Evolutionary conservation across 1,284 basidiomycete species (phyloP).

Genomic region (Cryptococcus sp.): DNA sequence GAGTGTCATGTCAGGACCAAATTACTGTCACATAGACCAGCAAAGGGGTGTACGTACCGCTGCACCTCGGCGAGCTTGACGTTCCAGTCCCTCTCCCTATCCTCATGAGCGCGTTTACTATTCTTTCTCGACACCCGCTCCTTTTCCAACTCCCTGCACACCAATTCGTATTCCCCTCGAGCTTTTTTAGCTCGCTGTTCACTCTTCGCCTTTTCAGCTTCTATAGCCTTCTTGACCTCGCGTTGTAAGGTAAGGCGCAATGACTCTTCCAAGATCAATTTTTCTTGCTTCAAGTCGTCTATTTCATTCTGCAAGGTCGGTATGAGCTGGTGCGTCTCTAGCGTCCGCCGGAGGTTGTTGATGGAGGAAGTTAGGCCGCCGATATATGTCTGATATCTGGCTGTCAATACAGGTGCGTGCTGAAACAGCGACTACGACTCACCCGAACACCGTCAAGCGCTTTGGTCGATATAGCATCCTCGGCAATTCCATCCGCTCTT

Average conservation of each 20-base stretch:
- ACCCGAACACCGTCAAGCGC: slow-evolving; percentile 36
- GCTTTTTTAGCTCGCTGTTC: slow-evolving; percentile 19
- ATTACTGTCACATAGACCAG: too few species aligned
- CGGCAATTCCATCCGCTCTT: slow-evolving; percentile 20
- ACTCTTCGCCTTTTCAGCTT: slow-evolving; percentile 12
- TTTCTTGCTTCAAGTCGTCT: background rate
- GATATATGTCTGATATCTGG: slow-evolving; percentile 25
- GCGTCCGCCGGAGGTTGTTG: slow-evolving; percentile 21
- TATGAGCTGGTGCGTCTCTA: slow-evolving; percentile 31
- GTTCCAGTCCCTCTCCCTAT: slow-evolving; percentile 24
- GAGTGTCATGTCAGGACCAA: background rate
- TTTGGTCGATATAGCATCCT: slow-evolving; percentile 27
- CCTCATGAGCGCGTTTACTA: slow-evolving; percentile 19
- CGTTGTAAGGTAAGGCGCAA: background rate
- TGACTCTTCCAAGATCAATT: background rate
- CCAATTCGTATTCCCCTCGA: slow-evolving; percentile 17
- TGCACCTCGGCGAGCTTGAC: slow-evolving; percentile 14
- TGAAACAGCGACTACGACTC: slow-evolving; percentile 4
- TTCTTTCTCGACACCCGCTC: slow-evolving; percentile 23
- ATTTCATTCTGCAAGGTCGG: slow-evolving; percentile 17
- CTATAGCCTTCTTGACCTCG: slow-evolving; percentile 15
- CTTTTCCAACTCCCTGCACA: slow-evolving; percentile 29
- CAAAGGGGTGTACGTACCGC: slow-evolving; percentile 15
- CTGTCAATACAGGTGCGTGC: background rate
- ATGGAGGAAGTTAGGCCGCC: slow-evolving; percentile 32